Base-by-base conservation (phyloP, 1,284 basidiomycete genomes). In the Cryptococcus jaspeensis region DNA sequence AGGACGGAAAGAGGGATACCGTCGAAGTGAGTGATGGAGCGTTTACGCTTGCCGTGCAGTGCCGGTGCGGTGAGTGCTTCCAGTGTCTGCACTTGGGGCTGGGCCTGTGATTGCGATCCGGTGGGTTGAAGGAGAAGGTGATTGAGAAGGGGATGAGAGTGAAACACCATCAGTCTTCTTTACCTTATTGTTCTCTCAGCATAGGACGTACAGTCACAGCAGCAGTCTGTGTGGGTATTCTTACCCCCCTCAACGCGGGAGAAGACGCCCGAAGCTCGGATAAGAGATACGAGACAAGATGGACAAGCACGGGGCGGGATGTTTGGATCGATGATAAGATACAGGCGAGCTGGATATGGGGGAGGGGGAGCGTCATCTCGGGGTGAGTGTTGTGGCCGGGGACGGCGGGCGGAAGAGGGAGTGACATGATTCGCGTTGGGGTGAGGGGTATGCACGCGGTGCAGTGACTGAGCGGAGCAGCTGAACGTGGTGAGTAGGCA, bases 1-100 rank as follows among this genome's bases (percentile, higher is more conserved):
- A 55, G 44, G 46, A 55, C 43, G 25, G 53, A 37, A 36, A 57
- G 37, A 2, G 54, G 59, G 36, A 56, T 52, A 9, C 54, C 55
- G 9, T 53, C 54, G 23, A 38, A 49, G 38, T 54, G 54, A 11
- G 59, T 61, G 25, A 56, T 50, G 28, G 59, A 53, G 22, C 59
- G 51, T 39, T 61, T 61, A 9, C 59, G 59, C 37, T 60, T 60
- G n/a, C 43, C 43, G 18, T 16, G 20, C 25, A 53, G 22, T 3
- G 36, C 5, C 16, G 6, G 7, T 4, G 11, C 40, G 4, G 22
- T 36, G 20, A 48, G 23, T 18, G 40, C 38, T 2, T 15, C 16
- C n/a, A 45, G 32, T 13, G 53, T 46, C 12, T 32, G 28, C 28
- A 35, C 5, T 15, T 32, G 46, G 40, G 40, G 16, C 7, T 42